phyloP scores from a whole-genome alignment of 2,329 filamentous ascomycete genomes.

The Cladosporium colombiae region DNA sequence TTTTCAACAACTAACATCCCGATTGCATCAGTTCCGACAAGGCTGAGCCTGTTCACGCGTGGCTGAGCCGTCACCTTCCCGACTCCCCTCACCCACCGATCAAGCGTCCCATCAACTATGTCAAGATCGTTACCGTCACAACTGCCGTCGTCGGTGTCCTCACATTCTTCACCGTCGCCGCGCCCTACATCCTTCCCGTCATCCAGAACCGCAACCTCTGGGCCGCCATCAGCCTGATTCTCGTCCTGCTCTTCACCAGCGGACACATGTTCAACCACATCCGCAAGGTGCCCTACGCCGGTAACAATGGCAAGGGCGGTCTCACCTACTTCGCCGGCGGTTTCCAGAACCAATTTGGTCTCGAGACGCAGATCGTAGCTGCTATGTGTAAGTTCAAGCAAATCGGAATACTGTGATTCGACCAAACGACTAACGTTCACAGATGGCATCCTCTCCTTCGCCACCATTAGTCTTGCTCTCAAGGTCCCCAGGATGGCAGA shows the following conservation, averaged over 20 bases:
- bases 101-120: conserved; percentile 82
- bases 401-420: neutral
- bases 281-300: conserved; percentile 89
- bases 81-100: conserved; percentile 72
- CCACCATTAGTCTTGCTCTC: conserved; percentile 83
- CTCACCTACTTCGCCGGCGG: conserved; percentile 87
- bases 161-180: conserved; percentile 69
- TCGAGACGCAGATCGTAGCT: conserved; percentile 94
- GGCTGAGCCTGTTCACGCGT: conserved; percentile 76
- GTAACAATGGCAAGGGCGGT: conserved; percentile 79
- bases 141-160: conserved; percentile 69
- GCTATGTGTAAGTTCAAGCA: conserved; percentile 76
- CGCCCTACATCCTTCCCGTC: conserved; percentile 77
- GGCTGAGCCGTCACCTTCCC: conserved; percentile 78
- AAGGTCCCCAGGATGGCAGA: conserved; percentile 90
- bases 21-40: conserved; percentile 39
- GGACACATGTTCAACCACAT: conserved; percentile 99
- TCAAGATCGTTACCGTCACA: conserved; percentile 67
- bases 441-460: conserved; percentile 83
- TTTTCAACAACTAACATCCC: conserved; percentile 6
- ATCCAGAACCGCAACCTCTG: conserved; percentile 90
- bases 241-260: conserved; percentile 88
- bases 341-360: conserved; percentile 89
- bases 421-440: conserved; percentile 14
- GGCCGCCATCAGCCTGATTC: conserved; percentile 85